phyloP scores from a whole-genome alignment of 2,329 filamentous ascomycete genomes.

The Phyllosticta citriasiana region DNA sequence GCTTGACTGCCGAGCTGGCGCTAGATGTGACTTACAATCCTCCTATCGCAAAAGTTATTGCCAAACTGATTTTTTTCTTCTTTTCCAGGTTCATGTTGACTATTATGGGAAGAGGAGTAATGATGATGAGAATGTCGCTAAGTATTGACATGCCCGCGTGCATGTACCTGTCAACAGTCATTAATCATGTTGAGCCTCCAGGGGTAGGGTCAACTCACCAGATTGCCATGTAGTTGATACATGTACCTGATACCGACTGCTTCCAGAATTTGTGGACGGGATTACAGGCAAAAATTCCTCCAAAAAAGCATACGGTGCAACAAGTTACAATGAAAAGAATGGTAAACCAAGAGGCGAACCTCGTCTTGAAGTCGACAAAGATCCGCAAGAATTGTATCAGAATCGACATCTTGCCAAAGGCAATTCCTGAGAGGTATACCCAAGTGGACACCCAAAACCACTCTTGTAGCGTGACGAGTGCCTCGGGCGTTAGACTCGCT shows the following conservation, averaged over 20 bases:
- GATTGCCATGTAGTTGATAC: slow-evolving; percentile 1
- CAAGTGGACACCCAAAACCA: slow-evolving; percentile 6
- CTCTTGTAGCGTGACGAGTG: background rate
- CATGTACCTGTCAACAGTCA: background rate
- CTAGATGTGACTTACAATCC: slow-evolving; percentile 18
- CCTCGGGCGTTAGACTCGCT: background rate
- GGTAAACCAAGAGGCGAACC: background rate
- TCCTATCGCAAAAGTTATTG: slow-evolving; percentile 22
- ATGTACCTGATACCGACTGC: background rate
- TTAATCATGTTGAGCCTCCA: background rate
- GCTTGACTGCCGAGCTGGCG: background rate
- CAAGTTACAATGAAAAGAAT: slow-evolving; percentile 3
- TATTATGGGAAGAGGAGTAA: slow-evolving; percentile 10
- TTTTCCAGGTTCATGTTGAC: slow-evolving; percentile 16
- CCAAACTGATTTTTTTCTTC: slow-evolving; percentile 19
- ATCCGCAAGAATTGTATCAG: slow-evolving; percentile 7
- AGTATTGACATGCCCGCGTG: slow-evolving; percentile 2
- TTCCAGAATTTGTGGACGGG: slow-evolving; percentile 6
- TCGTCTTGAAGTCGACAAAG: background rate
- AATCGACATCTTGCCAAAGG: slow-evolving; percentile 3
- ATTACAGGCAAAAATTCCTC: slow-evolving; percentile 4
- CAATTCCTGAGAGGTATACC: slow-evolving; percentile 3
- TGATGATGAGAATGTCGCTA: slow-evolving; percentile 4
- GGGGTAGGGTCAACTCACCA: background rate
- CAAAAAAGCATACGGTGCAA: slow-evolving; percentile 5